Evolutionary conservation across 78 protist genomes (phyloP).

Genomic region (Dictyostelium intermedium): DNA sequence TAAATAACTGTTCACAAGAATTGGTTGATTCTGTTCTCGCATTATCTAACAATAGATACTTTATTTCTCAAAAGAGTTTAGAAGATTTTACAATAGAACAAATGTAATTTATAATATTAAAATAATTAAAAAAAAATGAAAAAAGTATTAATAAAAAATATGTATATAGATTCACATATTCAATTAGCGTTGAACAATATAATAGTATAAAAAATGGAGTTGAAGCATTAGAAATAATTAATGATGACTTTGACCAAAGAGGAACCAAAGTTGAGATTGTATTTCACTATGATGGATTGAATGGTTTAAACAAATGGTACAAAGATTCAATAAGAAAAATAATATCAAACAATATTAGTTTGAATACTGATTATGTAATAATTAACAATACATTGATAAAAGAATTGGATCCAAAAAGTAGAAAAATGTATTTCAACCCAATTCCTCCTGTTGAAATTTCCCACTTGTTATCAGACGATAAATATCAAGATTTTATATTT

Average conservation of each 20-base stretch:
- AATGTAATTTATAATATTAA: not conserved
- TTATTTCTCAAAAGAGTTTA: not conserved
- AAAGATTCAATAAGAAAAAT: not conserved
- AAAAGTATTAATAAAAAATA: not conserved
- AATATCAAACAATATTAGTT: not conserved
- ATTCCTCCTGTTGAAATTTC: not conserved
- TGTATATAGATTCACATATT: not conserved
- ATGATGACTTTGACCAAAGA: not conserved
- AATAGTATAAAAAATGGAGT: not conserved
- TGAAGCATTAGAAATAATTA: not conserved
- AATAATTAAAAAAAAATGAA: not conserved
- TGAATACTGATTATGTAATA: not conserved
- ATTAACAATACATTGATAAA: not conserved
- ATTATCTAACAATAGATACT: not conserved
- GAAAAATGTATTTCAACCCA: not conserved
- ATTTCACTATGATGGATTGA: not conserved
- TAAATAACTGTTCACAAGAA: conserved; percentile 1
- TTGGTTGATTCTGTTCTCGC: not conserved
- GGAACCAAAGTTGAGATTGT: not conserved
- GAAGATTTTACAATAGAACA: not conserved
- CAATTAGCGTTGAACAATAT: not conserved
- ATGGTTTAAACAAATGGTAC: not conserved
- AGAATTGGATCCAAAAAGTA: not conserved
- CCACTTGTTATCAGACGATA: not conserved
- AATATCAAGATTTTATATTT: not conserved